Evolutionary conservation across 306 rosid species (phyloP).

Genomic region (Citrullus colocynthis): DNA sequence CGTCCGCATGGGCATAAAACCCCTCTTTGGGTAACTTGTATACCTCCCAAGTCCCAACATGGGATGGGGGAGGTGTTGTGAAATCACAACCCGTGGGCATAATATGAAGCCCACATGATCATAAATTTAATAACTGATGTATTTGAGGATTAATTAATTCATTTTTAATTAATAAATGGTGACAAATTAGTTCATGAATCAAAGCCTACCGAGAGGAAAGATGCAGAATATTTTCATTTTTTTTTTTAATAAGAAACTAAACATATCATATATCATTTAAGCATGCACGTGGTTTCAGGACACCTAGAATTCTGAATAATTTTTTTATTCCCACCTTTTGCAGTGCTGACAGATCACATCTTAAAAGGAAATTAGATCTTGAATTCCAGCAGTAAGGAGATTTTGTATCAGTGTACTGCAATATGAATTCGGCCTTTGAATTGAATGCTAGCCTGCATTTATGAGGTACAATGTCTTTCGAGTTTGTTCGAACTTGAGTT

Average conservation of each 20-base stretch:
- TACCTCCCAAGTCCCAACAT: neutral
- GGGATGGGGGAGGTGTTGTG: neutral
- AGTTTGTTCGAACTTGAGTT: neutral
- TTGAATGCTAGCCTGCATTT: neutral
- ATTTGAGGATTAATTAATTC: neutral
- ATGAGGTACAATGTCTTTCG: neutral
- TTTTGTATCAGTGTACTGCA: constrained; percentile 13
- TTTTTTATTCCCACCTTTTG: neutral
- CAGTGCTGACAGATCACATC: constrained; percentile 90
- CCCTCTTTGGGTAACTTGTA: neutral
- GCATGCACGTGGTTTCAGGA: neutral
- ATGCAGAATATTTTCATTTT: neutral
- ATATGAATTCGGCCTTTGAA: neutral
- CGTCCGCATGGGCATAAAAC: neutral
- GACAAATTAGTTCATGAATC: neutral
- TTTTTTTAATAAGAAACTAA: neutral
- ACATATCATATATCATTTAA: neutral
- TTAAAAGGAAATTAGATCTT: constrained; percentile 85
- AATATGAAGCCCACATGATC: neutral
- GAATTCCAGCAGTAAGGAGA: constrained; percentile 59
- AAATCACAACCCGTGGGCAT: neutral
- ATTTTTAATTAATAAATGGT: neutral
- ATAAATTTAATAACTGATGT: neutral
- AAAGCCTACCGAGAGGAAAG: neutral
- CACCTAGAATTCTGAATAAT: constrained; percentile 2